These are phyloP conservation scores for Ophiostoma ips DNA, from an alignment of 2,329 filamentous ascomycete genomes.

Conservation along the genomic window DNA sequence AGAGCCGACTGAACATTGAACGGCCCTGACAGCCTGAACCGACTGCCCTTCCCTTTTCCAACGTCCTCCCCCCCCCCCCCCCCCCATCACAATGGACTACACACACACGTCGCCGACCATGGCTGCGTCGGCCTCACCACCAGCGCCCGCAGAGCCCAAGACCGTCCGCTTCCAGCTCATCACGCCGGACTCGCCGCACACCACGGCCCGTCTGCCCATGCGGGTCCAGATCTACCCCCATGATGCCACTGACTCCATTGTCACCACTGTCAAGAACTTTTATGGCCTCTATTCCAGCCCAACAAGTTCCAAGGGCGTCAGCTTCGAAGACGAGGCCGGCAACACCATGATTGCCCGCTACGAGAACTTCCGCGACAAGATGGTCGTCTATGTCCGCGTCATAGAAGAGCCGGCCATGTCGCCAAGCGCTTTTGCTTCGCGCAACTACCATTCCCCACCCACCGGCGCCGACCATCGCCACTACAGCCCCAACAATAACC, in stretches of 20 bases:
- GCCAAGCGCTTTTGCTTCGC: slow-evolving; percentile 25
- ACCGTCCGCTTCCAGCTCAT: slow-evolving; percentile 69
- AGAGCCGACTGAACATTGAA: background rate
- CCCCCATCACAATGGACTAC: slow-evolving; percentile 10
- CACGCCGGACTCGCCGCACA: slow-evolving; percentile 52
- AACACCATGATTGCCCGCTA: slow-evolving; percentile 90
- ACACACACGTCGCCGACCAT: slow-evolving; percentile 7
- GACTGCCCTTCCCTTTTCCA: background rate
- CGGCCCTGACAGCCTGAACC: too few species aligned
- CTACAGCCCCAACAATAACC: slow-evolving; percentile 25
- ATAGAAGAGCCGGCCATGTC: slow-evolving; percentile 44
- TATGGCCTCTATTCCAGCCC: slow-evolving; percentile 81
- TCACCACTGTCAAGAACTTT: slow-evolving; percentile 97
- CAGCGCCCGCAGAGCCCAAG: slow-evolving; percentile 39
- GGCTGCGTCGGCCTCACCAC: slow-evolving; percentile 19
- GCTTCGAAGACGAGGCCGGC: slow-evolving; percentile 82
- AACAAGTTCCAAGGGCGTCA: slow-evolving; percentile 62
- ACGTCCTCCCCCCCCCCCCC: background rate
- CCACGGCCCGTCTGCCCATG: slow-evolving; percentile 66
- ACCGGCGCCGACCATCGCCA: slow-evolving; percentile 18
- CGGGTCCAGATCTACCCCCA: slow-evolving; percentile 85
- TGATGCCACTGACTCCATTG: slow-evolving; percentile 94
- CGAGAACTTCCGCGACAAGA: slow-evolving; percentile 87
- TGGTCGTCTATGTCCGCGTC: slow-evolving; percentile 85
- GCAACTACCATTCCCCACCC: slow-evolving; percentile 11